Base-by-base conservation (phyloP, 169 alveolate genomes). In the Eimeria falciformis region DNA sequence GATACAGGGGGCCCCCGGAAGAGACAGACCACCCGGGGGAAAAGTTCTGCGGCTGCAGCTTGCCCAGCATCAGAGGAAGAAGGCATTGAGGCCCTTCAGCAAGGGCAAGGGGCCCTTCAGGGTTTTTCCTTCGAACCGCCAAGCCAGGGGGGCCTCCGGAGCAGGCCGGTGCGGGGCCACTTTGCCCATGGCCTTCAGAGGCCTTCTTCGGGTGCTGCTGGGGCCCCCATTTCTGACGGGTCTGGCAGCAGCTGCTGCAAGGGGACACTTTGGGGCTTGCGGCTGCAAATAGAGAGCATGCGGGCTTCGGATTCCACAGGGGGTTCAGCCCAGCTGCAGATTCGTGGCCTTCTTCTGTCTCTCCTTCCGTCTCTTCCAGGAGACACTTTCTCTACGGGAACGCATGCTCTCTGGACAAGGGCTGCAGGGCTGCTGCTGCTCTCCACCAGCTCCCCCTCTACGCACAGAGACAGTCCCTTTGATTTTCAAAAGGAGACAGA, bases 341-440 rank as follows among this genome's bases (percentile, higher is more conserved):
- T 78, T 18, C 53, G 88, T 21, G 47, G 55, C 88, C 46, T n/a
- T n/a, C 53, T 47, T 27, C 46, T 78, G 47, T 78, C 88, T 27
- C 73, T 78, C 71, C 88, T 78, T 68, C 88, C 88, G 3, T 62
- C 88, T 11, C 88, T 78, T 12, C 88, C 88, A 27, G 55, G n/a
- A 27, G 88, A 56, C 21, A 71, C 88, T 12, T 78, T 78, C 40
- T 5, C 14, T 1, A 47, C 88, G 12, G 6, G 71, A 11, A 71
- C 55, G 1, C 27, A n/a, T 12, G 69, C 29, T 29, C 46, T 50
- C 29, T 78, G 88, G 88, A 2, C 46, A 7, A 33, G 50, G 46
- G 88, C 88, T 27, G 73, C 71, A 25, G 88, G 88, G 11, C 53
- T 78, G 50, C 73, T 78, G 50, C 88, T 78, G 88, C 88, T 78